Percentiles rank a stretch among this genome's conserved stretches.
Conservation (phyloP, 257 asterid species). For the Plantago ovata region DNA sequence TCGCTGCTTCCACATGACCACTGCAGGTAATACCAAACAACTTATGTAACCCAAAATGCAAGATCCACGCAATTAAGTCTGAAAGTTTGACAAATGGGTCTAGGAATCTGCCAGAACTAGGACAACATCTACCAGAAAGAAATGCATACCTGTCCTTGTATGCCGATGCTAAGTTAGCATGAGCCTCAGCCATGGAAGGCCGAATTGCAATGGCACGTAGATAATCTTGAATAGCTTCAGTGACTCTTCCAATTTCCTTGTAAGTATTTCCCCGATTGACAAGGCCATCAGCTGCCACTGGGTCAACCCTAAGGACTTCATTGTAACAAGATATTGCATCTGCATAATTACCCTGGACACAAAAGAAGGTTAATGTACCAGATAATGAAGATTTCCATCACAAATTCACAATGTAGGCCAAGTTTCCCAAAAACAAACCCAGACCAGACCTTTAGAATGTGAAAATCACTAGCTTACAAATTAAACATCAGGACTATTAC, state of each 20-base stretch:
- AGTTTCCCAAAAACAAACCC: neutral
- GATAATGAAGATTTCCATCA: neutral
- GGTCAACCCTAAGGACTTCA: constrained; percentile 95
- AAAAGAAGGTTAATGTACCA: constrained; percentile 6
- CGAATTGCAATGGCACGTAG: constrained; percentile 73
- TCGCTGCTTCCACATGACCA: constrained; percentile 88
- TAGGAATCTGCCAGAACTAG: neutral
- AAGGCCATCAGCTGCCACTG: constrained; percentile 93
- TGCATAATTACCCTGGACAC: constrained; percentile 79
- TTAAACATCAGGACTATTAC: constrained; percentile 28
- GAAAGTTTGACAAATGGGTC: neutral
- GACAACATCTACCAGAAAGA: constrained; percentile 10
- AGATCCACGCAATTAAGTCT: neutral
- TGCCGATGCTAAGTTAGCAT: constrained; percentile 99
- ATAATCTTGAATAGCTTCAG: constrained; percentile 91
- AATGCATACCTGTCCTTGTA: constrained; percentile 80
- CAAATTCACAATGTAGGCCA: too few relatives aligned
- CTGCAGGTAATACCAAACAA: constrained; percentile 36
- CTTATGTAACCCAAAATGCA: constrained; percentile 9
- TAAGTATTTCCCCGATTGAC: constrained; percentile 98
- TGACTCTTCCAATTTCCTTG: constrained; percentile 95
- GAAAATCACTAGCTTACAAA: neutral
- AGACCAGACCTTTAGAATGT: constrained; percentile 1
- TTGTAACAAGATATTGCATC: constrained; percentile 97
- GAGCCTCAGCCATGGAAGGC: constrained; percentile 99